These are phyloP conservation scores for Geotrichum reessii DNA, from an alignment of 1,139 yeast genomes.

Conservation along the genomic window DNA sequence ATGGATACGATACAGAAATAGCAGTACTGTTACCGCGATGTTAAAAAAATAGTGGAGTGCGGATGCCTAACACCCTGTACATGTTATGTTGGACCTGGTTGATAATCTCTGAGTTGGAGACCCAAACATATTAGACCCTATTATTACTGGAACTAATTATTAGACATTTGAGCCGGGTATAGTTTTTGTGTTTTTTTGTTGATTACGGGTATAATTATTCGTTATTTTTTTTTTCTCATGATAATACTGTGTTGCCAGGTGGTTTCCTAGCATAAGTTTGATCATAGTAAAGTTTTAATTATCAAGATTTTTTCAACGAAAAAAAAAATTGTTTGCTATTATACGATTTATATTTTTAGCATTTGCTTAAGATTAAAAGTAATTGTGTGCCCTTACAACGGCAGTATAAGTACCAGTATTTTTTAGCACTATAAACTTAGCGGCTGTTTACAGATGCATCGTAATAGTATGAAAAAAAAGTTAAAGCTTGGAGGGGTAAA, in stretches of 20 bases:
- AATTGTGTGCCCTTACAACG: too few relatives aligned
- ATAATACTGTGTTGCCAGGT: not conserved
- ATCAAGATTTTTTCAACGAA: too few relatives aligned
- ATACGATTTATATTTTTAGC: too few relatives aligned
- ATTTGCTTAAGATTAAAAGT: too few relatives aligned
- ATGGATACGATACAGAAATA: not conserved
- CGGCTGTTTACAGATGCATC: too few relatives aligned
- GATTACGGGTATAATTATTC: not conserved
- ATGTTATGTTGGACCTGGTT: not conserved
- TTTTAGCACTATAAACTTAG: too few relatives aligned
- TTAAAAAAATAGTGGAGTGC: not conserved
- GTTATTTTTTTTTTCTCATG: not conserved
- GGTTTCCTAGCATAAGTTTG: not conserved
- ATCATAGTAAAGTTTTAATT: too few relatives aligned
- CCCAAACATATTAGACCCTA: not conserved
- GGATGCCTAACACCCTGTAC: not conserved
- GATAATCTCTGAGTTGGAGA: not conserved
- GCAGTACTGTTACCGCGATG: not conserved
- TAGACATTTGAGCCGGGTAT: not conserved
- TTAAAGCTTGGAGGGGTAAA: too few relatives aligned
- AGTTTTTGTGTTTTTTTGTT: not conserved
- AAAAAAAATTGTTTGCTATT: too few relatives aligned
- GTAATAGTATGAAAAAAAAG: too few relatives aligned
- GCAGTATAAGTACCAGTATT: too few relatives aligned
- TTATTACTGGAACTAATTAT: not conserved